phyloP scores from a whole-genome alignment of 2,329 filamentous ascomycete genomes.

The Pestalotiopsis sp. region DNA sequence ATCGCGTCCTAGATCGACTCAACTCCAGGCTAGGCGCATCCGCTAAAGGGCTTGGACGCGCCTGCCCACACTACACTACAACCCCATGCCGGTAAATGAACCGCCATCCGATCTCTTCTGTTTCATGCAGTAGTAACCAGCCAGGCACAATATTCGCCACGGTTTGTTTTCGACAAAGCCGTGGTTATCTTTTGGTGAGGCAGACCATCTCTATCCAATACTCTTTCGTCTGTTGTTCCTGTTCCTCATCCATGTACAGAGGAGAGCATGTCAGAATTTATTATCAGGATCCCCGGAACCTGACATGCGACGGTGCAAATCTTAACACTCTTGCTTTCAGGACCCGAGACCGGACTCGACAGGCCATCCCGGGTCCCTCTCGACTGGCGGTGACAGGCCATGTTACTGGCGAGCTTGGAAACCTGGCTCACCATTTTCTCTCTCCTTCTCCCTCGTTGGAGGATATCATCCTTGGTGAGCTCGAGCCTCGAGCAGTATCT shows the following conservation, averaged over 20 bases:
- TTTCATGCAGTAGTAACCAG: not conserved
- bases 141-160: not conserved
- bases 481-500: not conserved
- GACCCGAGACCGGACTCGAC: conserved; percentile 9
- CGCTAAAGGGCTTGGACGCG: not conserved
- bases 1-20: not conserved
- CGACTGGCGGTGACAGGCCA: conserved; percentile 9
- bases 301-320: conserved; percentile 1
- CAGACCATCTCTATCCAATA: not conserved
- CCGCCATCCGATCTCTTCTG: not conserved
- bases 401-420: not conserved
- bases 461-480: not conserved
- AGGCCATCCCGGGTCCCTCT: not conserved
- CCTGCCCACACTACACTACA: not conserved
- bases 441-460: not conserved
- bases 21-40: not conserved
- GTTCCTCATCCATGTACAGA: not conserved
- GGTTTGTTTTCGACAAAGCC: not conserved
- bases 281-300: not conserved
- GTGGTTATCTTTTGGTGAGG: not conserved
- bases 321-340: not conserved
- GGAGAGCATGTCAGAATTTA: not conserved
- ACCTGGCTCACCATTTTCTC: not conserved
- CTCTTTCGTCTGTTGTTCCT: not conserved
- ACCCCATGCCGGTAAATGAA: not conserved